Evolutionary conservation across 352 stramenopile species (phyloP), one percentile per base, ranked within the genome.

Genomic region (Phytophthora macrochlamydospora): DNA sequence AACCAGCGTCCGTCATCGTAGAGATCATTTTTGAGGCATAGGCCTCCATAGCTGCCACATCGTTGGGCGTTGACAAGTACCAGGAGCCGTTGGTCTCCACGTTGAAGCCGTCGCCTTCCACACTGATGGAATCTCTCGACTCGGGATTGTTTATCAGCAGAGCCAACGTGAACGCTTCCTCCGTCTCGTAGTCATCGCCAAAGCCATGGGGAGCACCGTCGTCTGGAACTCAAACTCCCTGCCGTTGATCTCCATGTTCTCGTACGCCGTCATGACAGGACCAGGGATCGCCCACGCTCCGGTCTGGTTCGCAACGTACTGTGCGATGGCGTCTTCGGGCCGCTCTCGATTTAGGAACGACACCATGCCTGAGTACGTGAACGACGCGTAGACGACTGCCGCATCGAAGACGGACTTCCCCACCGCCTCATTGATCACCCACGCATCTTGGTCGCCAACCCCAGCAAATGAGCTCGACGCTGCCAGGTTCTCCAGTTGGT

Each of bases 401-500:
- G 65, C 74, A 51, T 85, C 71, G 60, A 83, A 85, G 18, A 81
- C 53, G 14, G 52, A 43, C 65, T 81, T 73, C 24, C 73, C 75
- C 13, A 84, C 75, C 13, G 68, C 70, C 31, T 81, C 68, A 45
- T 85, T 85, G 51, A 82, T 48, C 7, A 82, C 59, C 76, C 73
- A 84, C 4, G 62, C 24, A 30, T 50, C 48, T 56, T 56, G 35
- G 2, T 62, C 53, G 13, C 59, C 53, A 38, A 73, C 59, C 0
- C 65, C 65, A 33, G 46, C 49, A 69, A 68, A 73, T 28, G 59
- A 68, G 0, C 48, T 53, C 29, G 24, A 31, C n/a, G 63, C 40
- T 9, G 53, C 54, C 2, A 90, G 68, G 13, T 72, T 31, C 12
- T 81, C 46, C 18, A 97, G 72, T 54, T 91, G 72, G 2, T 83